Conservation (phyloP, 371 early-diverging fungal species). For the Mucor indicus region DNA sequence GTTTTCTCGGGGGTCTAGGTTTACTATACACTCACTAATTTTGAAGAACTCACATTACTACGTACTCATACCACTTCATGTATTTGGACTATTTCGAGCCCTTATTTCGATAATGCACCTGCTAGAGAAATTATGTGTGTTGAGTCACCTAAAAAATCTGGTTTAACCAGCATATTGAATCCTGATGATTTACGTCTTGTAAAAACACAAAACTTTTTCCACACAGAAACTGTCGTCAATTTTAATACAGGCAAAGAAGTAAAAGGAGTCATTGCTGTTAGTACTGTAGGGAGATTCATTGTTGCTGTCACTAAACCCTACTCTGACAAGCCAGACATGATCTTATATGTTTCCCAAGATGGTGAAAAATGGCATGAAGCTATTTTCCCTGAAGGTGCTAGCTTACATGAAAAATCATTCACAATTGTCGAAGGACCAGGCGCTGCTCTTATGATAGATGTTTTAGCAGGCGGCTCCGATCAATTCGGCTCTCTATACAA, state of each 20-base stretch:
- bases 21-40: constrained; percentile 67
- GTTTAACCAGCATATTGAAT: constrained; percentile 33
- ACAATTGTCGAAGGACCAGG: constrained; percentile 77
- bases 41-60: constrained; percentile 50
- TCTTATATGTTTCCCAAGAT: constrained; percentile 58
- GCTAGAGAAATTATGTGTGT: constrained; percentile 65
- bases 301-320: constrained; percentile 64
- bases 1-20: constrained; percentile 30
- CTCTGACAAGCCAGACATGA: constrained; percentile 41
- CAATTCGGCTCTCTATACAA: constrained; percentile 73
- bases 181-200: constrained; percentile 57
- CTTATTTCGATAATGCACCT: constrained; percentile 50
- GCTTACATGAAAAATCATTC: constrained; percentile 55
- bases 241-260: constrained; percentile 45
- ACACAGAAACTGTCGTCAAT: constrained; percentile 46
- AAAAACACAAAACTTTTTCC: constrained; percentile 62
- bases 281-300: constrained; percentile 63
- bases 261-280: constrained; percentile 61
- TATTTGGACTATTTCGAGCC: constrained; percentile 63
- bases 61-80: constrained; percentile 59
- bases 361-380: constrained; percentile 65
- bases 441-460: constrained; percentile 61
- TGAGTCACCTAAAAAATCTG: constrained; percentile 42
- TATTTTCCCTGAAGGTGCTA: constrained; percentile 53
- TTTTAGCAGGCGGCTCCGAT: constrained; percentile 36